Percentiles rank a stretch among this genome's conserved stretches.
phyloP scores from a whole-genome alignment of 2,329 filamentous ascomycete genomes.

The Beauveria scarabaeidicola region DNA sequence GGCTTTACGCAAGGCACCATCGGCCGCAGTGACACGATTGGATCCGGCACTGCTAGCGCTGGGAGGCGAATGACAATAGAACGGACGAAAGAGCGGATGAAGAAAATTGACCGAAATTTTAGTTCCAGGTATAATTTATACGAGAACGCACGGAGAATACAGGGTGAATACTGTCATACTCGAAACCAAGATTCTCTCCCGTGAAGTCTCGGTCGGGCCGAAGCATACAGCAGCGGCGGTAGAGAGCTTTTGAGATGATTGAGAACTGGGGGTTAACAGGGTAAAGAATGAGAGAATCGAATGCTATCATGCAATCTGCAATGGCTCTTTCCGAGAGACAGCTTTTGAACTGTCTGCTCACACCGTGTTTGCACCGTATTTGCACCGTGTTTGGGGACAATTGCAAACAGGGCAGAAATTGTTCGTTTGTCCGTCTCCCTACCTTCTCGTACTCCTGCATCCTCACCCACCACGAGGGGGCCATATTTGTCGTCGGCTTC shows the following conservation, averaged over 20 bases:
- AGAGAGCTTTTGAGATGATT: neutral
- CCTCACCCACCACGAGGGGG: neutral
- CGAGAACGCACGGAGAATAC: neutral
- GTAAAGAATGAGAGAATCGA: too few relatives aligned
- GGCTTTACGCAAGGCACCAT: neutral
- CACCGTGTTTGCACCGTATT: too few relatives aligned
- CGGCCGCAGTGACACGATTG: neutral
- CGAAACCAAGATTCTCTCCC: neutral
- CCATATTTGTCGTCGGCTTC: too few relatives aligned
- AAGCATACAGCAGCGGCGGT: neutral
- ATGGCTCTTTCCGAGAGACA: too few relatives aligned
- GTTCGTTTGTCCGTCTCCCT: neutral
- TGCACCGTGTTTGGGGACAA: too few relatives aligned
- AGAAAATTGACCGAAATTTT: neutral
- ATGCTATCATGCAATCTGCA: too few relatives aligned
- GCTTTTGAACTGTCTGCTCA: too few relatives aligned
- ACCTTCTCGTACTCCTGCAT: neutral
- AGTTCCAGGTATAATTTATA: neutral
- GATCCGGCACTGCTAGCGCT: neutral
- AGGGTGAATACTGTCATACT: neutral
- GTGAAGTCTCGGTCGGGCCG: neutral
- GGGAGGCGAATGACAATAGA: too few relatives aligned
- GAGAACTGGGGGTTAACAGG: neutral
- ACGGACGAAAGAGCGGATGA: neutral
- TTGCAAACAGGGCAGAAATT: too few relatives aligned